Conservation (phyloP, 2,329 filamentous ascomycete species). For the Gaeumannomyces sp. region DNA sequence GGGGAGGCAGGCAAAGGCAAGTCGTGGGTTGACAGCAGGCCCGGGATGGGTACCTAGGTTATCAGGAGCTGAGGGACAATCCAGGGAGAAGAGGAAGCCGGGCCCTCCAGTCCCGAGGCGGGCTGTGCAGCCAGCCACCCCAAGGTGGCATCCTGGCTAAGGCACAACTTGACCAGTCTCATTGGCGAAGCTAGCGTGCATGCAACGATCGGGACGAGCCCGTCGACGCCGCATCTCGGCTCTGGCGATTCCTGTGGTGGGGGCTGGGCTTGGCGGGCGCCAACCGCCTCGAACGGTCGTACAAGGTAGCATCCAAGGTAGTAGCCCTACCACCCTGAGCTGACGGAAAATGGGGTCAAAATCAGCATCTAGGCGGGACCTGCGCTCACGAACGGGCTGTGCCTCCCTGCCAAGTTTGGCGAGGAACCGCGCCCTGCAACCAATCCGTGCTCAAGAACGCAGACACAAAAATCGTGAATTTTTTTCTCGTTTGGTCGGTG, state of each 20-base stretch:
- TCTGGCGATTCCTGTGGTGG: neutral
- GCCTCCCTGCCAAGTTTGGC: too few species aligned
- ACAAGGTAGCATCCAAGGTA: neutral
- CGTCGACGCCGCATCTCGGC: neutral
- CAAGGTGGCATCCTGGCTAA: neutral
- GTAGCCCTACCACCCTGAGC: neutral
- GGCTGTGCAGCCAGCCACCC: neutral
- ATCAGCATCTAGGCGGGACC: too few species aligned
- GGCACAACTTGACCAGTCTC: neutral
- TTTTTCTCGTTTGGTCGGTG: too few species aligned
- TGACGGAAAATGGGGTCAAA: neutral
- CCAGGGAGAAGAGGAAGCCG: neutral
- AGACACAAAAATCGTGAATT: too few species aligned
- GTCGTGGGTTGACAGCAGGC: too few species aligned
- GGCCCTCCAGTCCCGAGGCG: neutral
- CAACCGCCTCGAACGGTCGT: neutral
- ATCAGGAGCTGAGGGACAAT: neutral
- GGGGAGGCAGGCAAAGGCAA: neutral
- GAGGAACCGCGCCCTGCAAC: neutral
- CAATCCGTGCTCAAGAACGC: neutral
- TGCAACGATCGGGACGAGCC: too few species aligned
- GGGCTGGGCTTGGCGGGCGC: neutral
- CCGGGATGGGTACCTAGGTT: too few species aligned
- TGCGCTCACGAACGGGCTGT: neutral
- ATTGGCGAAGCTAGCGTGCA: too few species aligned